Percentiles rank a stretch among this genome's conserved stretches.
phyloP scores from a whole-genome alignment of 2,329 filamentous ascomycete species.

The Ophiostoma himal-ulmi region DNA sequence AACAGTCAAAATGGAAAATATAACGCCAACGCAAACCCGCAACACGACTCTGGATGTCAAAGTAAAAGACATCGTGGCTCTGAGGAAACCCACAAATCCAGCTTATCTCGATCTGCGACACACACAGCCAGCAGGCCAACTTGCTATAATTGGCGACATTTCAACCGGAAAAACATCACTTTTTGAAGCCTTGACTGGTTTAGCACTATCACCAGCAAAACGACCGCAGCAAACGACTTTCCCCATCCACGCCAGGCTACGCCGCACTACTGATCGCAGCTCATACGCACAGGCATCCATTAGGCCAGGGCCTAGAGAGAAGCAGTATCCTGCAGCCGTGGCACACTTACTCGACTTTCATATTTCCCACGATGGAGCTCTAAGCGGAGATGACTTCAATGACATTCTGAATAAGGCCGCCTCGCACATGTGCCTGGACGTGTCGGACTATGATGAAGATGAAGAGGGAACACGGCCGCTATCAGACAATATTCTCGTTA shows the following conservation, averaged over 20 bases:
- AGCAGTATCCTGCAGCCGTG: slow-evolving; percentile 20
- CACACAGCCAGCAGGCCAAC: slow-evolving; percentile 3
- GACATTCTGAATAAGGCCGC: slow-evolving; percentile 9
- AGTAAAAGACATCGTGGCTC: not conserved
- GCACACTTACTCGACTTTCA: slow-evolving; percentile 18
- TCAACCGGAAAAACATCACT: slow-evolving; percentile 23
- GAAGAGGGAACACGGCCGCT: slow-evolving; percentile 6
- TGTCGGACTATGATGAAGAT: not conserved
- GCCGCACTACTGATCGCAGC: not conserved
- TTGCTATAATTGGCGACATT: slow-evolving; percentile 22
- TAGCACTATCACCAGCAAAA: slow-evolving; percentile 15
- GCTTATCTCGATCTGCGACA: not conserved
- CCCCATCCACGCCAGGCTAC: not conserved
- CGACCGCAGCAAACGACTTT: not conserved
- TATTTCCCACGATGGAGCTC: not conserved
- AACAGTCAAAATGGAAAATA: not conserved
- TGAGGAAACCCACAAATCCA: not conserved
- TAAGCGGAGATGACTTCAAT: not conserved
- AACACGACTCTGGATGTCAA: not conserved
- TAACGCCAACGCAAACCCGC: not conserved
- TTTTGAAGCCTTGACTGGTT: slow-evolving; percentile 21
- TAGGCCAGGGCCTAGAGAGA: slow-evolving; percentile 16
- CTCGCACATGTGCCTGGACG: slow-evolving; percentile 3
- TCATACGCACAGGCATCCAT: slow-evolving; percentile 17
- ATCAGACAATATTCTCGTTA: slow-evolving; percentile 22